Percentiles rank a stretch among this genome's conserved stretches.
Conservation (phyloP, 2,329 filamentous ascomycete genomes). For the Anthostomella pinea region DNA sequence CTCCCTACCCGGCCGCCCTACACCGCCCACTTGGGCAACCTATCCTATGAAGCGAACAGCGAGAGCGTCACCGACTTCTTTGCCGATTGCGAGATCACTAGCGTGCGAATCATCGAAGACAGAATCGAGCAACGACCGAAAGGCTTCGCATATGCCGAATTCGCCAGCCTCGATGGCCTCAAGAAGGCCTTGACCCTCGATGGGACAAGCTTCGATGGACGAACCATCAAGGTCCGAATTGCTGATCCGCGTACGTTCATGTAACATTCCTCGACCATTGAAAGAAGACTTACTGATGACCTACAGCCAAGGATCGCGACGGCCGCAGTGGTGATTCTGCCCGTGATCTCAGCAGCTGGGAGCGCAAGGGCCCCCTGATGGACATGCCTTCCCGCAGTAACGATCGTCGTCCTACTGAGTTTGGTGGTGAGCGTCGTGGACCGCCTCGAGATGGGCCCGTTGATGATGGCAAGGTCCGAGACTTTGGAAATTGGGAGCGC, state of each 20-base stretch:
- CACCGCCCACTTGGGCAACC: slow-evolving; percentile 93
- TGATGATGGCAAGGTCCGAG: slow-evolving; percentile 73
- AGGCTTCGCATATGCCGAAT: slow-evolving; percentile 97
- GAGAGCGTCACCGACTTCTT: slow-evolving; percentile 86
- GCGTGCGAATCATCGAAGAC: slow-evolving; percentile 94
- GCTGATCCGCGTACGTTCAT: slow-evolving; percentile 87
- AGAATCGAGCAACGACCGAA: slow-evolving; percentile 91
- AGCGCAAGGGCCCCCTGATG: slow-evolving; percentile 84
- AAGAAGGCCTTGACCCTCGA: slow-evolving; percentile 87
- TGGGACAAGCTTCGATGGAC: slow-evolving; percentile 78
- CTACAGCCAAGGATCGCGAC: slow-evolving; percentile 77
- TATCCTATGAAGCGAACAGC: slow-evolving; percentile 89
- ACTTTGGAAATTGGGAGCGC: slow-evolving; percentile 91
- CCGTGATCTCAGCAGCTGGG: slow-evolving; percentile 87
- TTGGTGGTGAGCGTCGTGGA: slow-evolving; percentile 63
- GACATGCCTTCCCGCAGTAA: slow-evolving; percentile 51
- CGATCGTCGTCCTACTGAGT: slow-evolving; percentile 49
- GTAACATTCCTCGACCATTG: slow-evolving; percentile 3
- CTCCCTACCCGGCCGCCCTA: slow-evolving; percentile 90
- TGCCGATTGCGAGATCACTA: slow-evolving; percentile 77
- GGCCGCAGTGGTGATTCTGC: slow-evolving; percentile 56
- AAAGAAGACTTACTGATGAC: slow-evolving; percentile 33
- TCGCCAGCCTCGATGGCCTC: slow-evolving; percentile 79
- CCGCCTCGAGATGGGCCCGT: slow-evolving; percentile 65
- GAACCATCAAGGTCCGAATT: slow-evolving; percentile 89